phyloP scores from a whole-genome alignment of 441 rosid genomes.

The Adansonia rubrostipa region DNA sequence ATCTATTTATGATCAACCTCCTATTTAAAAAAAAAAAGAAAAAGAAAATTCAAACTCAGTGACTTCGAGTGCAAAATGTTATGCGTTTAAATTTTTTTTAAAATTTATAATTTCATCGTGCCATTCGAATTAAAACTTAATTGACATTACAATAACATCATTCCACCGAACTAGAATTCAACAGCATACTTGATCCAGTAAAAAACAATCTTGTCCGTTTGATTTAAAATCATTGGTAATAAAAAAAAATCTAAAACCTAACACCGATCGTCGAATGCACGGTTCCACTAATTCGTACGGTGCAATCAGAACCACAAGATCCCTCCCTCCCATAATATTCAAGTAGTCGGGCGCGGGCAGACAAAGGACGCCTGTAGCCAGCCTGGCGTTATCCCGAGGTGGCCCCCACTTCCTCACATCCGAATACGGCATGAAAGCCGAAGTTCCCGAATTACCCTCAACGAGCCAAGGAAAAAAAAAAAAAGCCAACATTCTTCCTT shows the following conservation, averaged over 20 bases:
- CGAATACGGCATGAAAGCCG: background rate
- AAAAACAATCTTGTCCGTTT: background rate
- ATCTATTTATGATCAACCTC: too few relatives aligned
- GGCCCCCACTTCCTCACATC: conserved; percentile 13
- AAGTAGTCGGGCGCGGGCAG: background rate
- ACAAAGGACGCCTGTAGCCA: conserved; percentile 44
- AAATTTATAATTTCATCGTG: too few relatives aligned
- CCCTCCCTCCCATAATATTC: background rate
- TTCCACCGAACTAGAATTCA: background rate
- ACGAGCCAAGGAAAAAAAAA: background rate
- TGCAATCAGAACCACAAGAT: conserved; percentile 15
- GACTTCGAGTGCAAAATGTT: too few relatives aligned
- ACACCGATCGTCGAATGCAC: background rate
- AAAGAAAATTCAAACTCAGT: too few relatives aligned
- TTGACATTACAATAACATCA: too few relatives aligned
- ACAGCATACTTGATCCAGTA: background rate
- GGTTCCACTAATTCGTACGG: background rate
- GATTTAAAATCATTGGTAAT: background rate
- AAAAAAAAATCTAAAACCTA: background rate
- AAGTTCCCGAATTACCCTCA: conserved; percentile 4
- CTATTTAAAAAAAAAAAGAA: too few relatives aligned
- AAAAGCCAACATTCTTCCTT: background rate
- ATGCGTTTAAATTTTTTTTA: too few relatives aligned
- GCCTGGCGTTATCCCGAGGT: conserved; percentile 24
- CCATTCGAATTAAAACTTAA: too few relatives aligned